Conservation (phyloP, 192 early-diverging fungal species). For the Entomortierella parvispora region DNA sequence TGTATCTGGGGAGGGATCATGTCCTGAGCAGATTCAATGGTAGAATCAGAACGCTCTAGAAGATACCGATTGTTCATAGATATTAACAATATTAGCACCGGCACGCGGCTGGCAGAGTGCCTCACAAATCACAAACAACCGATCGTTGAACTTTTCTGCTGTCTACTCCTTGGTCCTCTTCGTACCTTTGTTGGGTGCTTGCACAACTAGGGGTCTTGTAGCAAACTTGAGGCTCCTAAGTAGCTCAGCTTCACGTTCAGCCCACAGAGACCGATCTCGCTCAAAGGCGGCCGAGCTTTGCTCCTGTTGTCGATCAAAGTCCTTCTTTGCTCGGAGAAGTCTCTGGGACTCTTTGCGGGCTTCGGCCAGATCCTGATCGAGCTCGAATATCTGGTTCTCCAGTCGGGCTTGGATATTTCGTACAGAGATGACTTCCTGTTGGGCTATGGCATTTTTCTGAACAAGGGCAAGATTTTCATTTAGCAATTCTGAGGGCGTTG, state of each 20-base stretch:
- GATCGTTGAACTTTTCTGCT: no score
- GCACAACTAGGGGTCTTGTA: slow-evolving; percentile 43
- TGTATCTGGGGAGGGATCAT: slow-evolving; percentile 24
- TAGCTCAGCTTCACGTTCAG: slow-evolving; percentile 59
- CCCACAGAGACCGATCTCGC: slow-evolving; percentile 55
- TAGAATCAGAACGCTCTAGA: slow-evolving; percentile 5
- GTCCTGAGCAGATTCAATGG: slow-evolving; percentile 6
- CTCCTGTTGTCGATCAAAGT: slow-evolving; percentile 55
- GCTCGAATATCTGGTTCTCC: slow-evolving; percentile 62
- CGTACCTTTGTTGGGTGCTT: slow-evolving; percentile 44
- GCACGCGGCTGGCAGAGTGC: not conserved
- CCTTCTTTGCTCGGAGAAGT: slow-evolving; percentile 50
- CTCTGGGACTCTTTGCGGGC: slow-evolving; percentile 54
- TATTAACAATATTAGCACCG: no score
- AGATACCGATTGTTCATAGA: no score
- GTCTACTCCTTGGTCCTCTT: slow-evolving; percentile 7
- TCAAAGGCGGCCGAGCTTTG: slow-evolving; percentile 40
- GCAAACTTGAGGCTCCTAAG: slow-evolving; percentile 53
- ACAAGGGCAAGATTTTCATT: slow-evolving; percentile 42
- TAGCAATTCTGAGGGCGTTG: slow-evolving; percentile 27
- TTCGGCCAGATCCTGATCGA: slow-evolving; percentile 52
- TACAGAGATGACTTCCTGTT: slow-evolving; percentile 38
- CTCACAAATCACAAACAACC: not conserved
- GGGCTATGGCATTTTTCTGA: slow-evolving; percentile 50
- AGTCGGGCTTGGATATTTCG: slow-evolving; percentile 49